Conservation (phyloP, 1,139 yeast genomes). For the Geotrichum candidum region DNA sequence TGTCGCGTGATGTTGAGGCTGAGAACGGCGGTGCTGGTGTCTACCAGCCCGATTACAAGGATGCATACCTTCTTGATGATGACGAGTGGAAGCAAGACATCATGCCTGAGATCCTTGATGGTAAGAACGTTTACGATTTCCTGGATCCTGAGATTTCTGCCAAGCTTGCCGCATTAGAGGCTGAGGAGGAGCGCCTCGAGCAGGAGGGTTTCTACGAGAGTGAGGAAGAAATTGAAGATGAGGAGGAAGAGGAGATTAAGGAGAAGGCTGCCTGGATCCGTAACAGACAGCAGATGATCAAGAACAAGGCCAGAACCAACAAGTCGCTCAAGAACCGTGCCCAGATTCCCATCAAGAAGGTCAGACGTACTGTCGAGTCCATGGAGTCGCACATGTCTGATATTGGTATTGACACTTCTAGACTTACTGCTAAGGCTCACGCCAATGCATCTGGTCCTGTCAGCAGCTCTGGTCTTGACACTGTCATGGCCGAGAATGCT, state of each 20-base stretch:
- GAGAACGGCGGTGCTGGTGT: conserved; percentile 99
- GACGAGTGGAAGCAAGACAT: conserved; percentile 97
- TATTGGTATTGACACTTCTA: conserved; percentile 79
- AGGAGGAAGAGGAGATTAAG: conserved; percentile 64
- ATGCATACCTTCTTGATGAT: conserved; percentile 83
- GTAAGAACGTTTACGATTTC: conserved; percentile 95
- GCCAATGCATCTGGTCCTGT: conserved; percentile 40
- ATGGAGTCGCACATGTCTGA: conserved; percentile 86
- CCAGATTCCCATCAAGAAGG: conserved; percentile 85
- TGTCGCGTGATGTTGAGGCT: conserved; percentile 84
- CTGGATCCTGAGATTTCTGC: conserved; percentile 92
- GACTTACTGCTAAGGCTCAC: conserved; percentile 42
- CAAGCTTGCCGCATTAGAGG: conserved; percentile 90
- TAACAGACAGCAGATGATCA: conserved; percentile 89
- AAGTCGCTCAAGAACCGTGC: conserved; percentile 85
- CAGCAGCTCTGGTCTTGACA: conserved; percentile 64
- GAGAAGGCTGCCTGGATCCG: conserved; percentile 95
- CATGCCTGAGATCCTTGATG: conserved; percentile 95
- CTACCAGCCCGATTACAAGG: conserved; percentile 85
- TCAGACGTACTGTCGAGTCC: conserved; percentile 66
- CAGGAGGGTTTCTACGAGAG: conserved; percentile 91
- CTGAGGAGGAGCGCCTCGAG: conserved; percentile 91
- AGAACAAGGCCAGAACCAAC: conserved; percentile 79
- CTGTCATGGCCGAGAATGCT: conserved; percentile 48
- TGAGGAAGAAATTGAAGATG: conserved; percentile 51